phyloP scores from a whole-genome alignment of 345 rosid species.

The Cardamine occulta region DNA sequence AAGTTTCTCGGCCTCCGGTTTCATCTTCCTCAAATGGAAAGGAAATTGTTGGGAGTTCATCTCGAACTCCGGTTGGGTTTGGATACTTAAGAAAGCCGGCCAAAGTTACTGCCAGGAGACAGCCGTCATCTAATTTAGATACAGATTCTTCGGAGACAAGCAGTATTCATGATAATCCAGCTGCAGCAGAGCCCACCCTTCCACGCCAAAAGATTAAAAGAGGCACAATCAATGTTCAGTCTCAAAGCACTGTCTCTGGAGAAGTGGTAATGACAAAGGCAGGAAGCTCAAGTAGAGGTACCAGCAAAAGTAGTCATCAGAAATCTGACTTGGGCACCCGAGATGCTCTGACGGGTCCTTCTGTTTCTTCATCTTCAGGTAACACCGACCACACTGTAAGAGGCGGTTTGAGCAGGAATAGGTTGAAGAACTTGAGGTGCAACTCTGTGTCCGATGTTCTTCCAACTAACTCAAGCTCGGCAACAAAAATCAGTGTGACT shows the following conservation, averaged over 20 bases:
- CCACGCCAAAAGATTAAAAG: slow-evolving; percentile 31
- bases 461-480: slow-evolving; percentile 46
- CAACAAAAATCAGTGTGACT: slow-evolving; percentile 49
- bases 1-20: slow-evolving; percentile 20
- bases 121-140: slow-evolving; percentile 50
- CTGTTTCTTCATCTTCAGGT: slow-evolving; percentile 51
- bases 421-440: slow-evolving; percentile 62
- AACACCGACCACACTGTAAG: slow-evolving; percentile 49
- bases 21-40: slow-evolving; percentile 57
- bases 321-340: slow-evolving; percentile 47
- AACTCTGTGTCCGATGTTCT: slow-evolving; percentile 58
- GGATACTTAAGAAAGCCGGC: slow-evolving; percentile 48
- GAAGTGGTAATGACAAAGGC: slow-evolving; percentile 41
- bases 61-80: slow-evolving; percentile 43
- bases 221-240: slow-evolving; percentile 23
- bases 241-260: slow-evolving; percentile 31
- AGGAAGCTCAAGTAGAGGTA: slow-evolving; percentile 60
- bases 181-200: slow-evolving; percentile 10
- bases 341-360: slow-evolving; percentile 25
- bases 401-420: slow-evolving; percentile 47
- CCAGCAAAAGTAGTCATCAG: slow-evolving; percentile 46
- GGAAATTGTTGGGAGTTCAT: slow-evolving; percentile 74
- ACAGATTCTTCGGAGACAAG: slow-evolving; percentile 69
- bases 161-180: slow-evolving; percentile 53
- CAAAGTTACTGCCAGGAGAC: slow-evolving; percentile 42